Conservation (phyloP, 768 basidiomycete genomes). For the Jaapia argillacea region DNA sequence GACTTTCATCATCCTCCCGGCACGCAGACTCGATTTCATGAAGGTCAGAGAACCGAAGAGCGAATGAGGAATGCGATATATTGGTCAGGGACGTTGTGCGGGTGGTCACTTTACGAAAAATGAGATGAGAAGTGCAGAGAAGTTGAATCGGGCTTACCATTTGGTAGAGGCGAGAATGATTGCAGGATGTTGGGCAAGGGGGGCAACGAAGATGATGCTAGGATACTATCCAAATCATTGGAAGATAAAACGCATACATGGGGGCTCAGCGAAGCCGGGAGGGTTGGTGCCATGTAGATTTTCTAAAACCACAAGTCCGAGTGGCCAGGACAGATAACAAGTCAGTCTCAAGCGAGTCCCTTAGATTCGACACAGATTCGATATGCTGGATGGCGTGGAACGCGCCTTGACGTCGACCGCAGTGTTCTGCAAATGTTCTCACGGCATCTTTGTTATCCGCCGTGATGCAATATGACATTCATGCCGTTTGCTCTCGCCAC, state of each 20-base stretch:
- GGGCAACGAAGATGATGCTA: conserved; percentile 52
- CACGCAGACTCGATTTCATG: conserved; percentile 63
- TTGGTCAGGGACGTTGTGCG: conserved; percentile 65
- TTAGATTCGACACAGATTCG: too few species aligned
- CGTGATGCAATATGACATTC: too few species aligned
- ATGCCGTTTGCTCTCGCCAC: too few species aligned
- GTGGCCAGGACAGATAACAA: too few species aligned
- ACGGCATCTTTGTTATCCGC: too few species aligned
- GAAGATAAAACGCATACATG: conserved; percentile 71
- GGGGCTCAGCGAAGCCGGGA: conserved; percentile 73
- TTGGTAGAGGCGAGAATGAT: conserved; percentile 75
- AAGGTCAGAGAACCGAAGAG: conserved; percentile 72
- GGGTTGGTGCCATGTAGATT: background rate
- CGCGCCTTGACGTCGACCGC: too few species aligned
- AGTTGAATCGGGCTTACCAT: conserved; percentile 35
- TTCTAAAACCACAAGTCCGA: too few species aligned
- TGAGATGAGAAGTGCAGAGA: conserved; percentile 3
- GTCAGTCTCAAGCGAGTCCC: too few species aligned
- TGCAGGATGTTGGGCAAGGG: conserved; percentile 67
- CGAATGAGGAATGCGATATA: conserved; percentile 62
- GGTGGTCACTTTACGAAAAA: conserved; percentile 50
- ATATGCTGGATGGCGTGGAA: too few species aligned
- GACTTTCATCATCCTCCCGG: conserved; percentile 69
- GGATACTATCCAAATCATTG: conserved; percentile 53
- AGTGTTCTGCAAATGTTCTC: too few species aligned